Evolutionary conservation across 768 basidiomycete species (phyloP), one percentile per base, ranked within the genome.

Genomic region (Serendipita sp.): DNA sequence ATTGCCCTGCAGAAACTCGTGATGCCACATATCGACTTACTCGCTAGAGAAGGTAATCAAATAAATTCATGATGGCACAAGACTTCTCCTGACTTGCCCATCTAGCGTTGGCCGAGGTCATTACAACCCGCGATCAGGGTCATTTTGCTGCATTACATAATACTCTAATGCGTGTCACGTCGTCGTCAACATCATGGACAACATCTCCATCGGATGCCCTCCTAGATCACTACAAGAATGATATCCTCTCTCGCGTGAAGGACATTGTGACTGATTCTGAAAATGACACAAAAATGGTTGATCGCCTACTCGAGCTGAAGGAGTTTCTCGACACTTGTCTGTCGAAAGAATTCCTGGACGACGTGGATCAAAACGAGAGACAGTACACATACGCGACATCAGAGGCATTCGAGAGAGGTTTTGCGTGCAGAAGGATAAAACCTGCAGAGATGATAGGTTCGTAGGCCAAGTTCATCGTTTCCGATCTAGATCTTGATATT

Each of bases 371-470:
- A 58, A 78, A 81, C 17, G 48, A 65, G 22, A 64, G 65, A 13
- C 61, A 61, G 3, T 88, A 88, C 69, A 66, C 75, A 3, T 86
- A 89, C 64, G 86, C 86, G 0, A 74, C 86, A 11, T 75, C 75
- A 1, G 86, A 89, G 62, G 86, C 86, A 0, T 93, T 94, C 72
- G 72, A 78, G 2, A 74, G 68, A 30, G 89, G 86, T 24, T 92
- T 93, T 70, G 77, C 80, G 1, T 81, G 86, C 44, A 79, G 83
- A 30, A 68, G 68, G 63, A 85, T 82, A 69, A 92, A 89, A 69
- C 90, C 91, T 4, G 91, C 93, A 0, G 92, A 95, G 72, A 84
- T 92, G 82, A 86, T 94, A 61, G 69, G 69, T 70, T 7, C 48
- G 69, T 58, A 20, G 41, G 3, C n/a, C 20, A 17, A 13, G 16